Conservation (phyloP, 2,329 filamentous ascomycete species). For the Pseudogymnoascus sp. region DNA sequence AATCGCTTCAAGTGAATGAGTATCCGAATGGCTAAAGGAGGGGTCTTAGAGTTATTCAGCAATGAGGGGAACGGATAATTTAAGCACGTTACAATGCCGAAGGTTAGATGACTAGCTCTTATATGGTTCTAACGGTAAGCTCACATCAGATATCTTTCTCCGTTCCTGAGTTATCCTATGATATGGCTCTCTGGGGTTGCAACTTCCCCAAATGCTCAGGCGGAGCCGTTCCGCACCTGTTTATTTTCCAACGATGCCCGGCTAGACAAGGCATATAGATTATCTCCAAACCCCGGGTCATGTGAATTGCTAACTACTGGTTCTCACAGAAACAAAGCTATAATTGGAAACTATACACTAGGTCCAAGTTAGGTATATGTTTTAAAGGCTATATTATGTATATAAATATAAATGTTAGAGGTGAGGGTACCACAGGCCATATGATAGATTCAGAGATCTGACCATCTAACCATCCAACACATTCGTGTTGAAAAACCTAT, state of each 20-base stretch:
- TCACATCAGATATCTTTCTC: background rate
- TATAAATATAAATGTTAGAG: background rate
- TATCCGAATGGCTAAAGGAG: background rate
- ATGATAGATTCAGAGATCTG: background rate
- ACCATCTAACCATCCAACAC: conserved; percentile 6
- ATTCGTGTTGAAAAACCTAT: conserved; percentile 63
- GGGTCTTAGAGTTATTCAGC: background rate
- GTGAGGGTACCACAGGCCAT: background rate
- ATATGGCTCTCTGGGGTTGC: background rate
- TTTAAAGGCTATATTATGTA: background rate
- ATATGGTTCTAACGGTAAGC: background rate
- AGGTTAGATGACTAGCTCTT: background rate
- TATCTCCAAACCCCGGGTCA: background rate
- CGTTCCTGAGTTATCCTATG: background rate
- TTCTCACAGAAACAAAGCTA: background rate
- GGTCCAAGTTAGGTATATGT: background rate
- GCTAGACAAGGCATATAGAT: background rate
- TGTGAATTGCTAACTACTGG: background rate
- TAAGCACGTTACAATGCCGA: background rate
- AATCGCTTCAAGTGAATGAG: background rate
- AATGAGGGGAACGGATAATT: background rate
- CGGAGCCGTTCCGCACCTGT: background rate
- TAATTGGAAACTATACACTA: background rate
- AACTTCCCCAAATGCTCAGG: background rate
- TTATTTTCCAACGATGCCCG: background rate